Evolutionary conservation across 805 yeast genomes (phyloP), one percentile per base, ranked within the genome.

Genomic region (Metschnikowia borealis): DNA sequence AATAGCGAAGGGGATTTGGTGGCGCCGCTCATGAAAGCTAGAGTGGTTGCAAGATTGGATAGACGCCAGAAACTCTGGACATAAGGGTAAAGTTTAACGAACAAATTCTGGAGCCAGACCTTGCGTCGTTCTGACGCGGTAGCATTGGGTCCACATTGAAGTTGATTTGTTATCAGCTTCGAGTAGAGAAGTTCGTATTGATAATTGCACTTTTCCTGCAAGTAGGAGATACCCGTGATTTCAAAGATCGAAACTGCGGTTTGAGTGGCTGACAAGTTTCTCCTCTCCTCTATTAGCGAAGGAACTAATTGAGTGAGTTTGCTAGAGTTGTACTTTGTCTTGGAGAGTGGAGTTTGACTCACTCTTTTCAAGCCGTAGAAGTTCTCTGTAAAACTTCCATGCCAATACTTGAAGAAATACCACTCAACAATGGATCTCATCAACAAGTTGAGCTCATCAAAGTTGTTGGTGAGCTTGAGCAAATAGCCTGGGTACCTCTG

Each of bases 331-430:
- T 65, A 70, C 44, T 65, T 62, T 6, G 49, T 29, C 41, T 61
- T 54, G 1, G 73, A 60, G 15, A 71, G 58, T 3, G 70, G 70
- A 0, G 74, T 70, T 46, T 62, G 65, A 50, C 68, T 69, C 29
- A 79, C 78, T 44, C 96, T 73, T 62, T 89, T 89, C 55, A 92
- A 68, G 1, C 97, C 98, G 62, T 92, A 92, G 63, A 92, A 92
- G 62, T 87, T 87, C 65, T 92, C 97, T 0, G 96, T 89, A 61
- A 92, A 89, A 2, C 94, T 81, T 0, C 95, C 81, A 60, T 88
- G 91, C 89, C 94, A 87, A 44, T 74, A 73, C 46, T 71, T 78
- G 44, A 92, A 65, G 57, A 84, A 87, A 54, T 79, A 76, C 73
- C 82, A 82, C 65, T 94, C 97, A 1, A 92, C 69, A 3, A 78